Percentiles rank a stretch among this genome's conserved stretches.
Evolutionary conservation across 2,329 filamentous ascomycete genomes (phyloP).

Genomic region (Chrysoporthe deuterocubensis): DNA sequence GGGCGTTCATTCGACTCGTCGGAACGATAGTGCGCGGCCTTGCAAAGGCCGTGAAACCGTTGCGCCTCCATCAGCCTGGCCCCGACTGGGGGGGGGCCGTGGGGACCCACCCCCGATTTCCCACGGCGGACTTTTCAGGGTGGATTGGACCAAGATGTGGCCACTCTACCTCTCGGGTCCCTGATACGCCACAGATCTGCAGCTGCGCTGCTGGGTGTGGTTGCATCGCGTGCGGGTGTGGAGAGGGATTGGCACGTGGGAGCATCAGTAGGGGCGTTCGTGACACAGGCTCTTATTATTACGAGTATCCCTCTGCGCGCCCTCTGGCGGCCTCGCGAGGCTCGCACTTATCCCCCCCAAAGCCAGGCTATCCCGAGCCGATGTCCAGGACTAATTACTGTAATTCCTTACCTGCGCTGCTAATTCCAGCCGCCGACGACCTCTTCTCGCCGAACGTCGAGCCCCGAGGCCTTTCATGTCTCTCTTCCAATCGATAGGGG

Average conservation of each 20-base stretch:
- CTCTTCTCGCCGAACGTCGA: not conserved
- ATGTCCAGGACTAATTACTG: too few relatives aligned
- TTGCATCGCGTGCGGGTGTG: slow-evolving; percentile 5
- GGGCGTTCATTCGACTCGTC: not conserved
- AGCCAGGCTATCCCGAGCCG: not conserved
- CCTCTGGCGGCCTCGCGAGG: not conserved
- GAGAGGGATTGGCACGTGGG: slow-evolving; percentile 1
- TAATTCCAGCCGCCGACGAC: not conserved
- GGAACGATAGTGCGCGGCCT: not conserved
- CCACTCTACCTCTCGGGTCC: not conserved
- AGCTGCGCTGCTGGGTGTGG: not conserved
- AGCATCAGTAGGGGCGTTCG: not conserved
- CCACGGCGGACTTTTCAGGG: slow-evolving; percentile 11
- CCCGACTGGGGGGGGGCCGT: not conserved
- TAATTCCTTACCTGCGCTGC: not conserved
- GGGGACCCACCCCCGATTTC: not conserved
- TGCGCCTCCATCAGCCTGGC: not conserved
- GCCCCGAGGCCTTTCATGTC: slow-evolving; percentile 22
- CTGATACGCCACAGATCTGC: slow-evolving; percentile 9
- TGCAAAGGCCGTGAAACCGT: not conserved
- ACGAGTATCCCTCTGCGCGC: not conserved
- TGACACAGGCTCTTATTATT: slow-evolving; percentile 5
- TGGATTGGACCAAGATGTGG: not conserved
- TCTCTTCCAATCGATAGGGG: slow-evolving; percentile 23
- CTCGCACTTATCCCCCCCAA: not conserved